Conservation (phyloP, 2,329 filamentous ascomycete species). For the Colletotrichum cereale region DNA sequence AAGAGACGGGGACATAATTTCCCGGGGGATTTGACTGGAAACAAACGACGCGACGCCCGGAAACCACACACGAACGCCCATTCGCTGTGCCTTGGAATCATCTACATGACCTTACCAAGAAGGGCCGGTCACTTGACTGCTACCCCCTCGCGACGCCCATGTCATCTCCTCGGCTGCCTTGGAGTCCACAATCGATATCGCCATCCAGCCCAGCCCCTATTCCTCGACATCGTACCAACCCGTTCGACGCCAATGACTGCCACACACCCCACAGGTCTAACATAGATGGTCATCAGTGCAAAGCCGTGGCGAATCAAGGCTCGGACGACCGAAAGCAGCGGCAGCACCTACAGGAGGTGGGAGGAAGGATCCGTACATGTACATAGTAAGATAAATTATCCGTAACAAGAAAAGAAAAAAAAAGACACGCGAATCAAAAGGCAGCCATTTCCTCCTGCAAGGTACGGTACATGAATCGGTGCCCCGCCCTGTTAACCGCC, state of each 20-base stretch:
- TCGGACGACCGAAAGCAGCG: neutral
- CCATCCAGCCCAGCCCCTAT: slow-evolving; percentile 3
- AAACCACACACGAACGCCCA: neutral
- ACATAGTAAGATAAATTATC: no score
- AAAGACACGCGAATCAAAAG: neutral
- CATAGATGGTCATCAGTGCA: neutral
- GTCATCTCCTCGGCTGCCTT: neutral
- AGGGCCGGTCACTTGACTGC: neutral
- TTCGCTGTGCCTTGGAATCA: slow-evolving; percentile 4
- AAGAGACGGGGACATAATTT: slow-evolving; percentile 10
- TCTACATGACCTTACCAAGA: neutral
- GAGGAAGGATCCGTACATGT: no score
- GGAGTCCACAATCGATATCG: neutral
- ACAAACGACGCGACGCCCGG: neutral
- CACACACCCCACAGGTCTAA: neutral
- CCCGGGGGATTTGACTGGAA: neutral
- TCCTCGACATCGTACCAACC: neutral
- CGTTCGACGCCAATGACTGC: neutral
- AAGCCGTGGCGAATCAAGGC: neutral
- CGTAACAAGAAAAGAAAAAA: neutral
- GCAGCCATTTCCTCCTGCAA: slow-evolving; percentile 26
- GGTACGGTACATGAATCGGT: slow-evolving; percentile 4
- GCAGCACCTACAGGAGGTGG: neutral
- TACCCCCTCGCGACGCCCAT: neutral
- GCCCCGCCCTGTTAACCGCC: neutral